Conservation (phyloP, 2,329 filamentous ascomycete genomes). For the Sphaerulina musiva region DNA sequence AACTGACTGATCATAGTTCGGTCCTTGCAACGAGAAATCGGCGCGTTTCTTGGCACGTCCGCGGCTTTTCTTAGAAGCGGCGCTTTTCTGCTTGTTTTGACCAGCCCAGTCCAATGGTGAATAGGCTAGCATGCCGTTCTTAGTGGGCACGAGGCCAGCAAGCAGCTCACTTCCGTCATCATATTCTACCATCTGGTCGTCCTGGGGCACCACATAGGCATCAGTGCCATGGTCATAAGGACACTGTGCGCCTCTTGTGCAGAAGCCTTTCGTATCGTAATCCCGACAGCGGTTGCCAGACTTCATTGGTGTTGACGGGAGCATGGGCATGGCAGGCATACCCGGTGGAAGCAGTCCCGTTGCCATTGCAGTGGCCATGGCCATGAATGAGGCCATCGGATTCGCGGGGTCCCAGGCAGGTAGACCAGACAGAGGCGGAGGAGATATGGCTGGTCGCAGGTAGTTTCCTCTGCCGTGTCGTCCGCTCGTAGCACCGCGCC, state of each 20-base stretch:
- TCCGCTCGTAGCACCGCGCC: conserved; percentile 46
- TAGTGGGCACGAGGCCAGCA: conserved; percentile 21
- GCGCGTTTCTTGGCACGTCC: conserved; percentile 43
- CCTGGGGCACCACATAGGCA: conserved; percentile 39
- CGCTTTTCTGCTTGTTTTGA: conserved; percentile 19
- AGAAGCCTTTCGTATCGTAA: conserved; percentile 68
- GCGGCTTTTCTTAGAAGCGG: conserved; percentile 36
- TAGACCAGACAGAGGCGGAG: conserved; percentile 42
- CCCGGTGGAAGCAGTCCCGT: conserved; percentile 41
- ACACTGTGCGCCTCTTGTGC: conserved; percentile 60
- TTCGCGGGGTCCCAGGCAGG: conserved; percentile 53
- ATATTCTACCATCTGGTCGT: conserved; percentile 46
- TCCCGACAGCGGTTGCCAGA: conserved; percentile 54
- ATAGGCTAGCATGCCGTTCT: conserved; percentile 18
- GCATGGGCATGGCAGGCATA: conserved; percentile 40
- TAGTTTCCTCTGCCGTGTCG: conserved; percentile 22
- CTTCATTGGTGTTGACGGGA: conserved; percentile 11
- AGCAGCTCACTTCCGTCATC: conserved; percentile 52
- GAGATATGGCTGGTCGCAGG: conserved; percentile 26
- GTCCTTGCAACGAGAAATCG: conserved; percentile 58
- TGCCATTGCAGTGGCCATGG: conserved; percentile 56
- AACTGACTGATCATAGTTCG: conserved; percentile 56
- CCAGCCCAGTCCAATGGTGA: not conserved
- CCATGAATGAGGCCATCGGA: conserved; percentile 56
- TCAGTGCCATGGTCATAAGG: conserved; percentile 62